These are phyloP conservation scores for Polytrichum formosum DNA, from an alignment of 225 moss, liverwort and hornwort species.

Conservation along the genomic window DNA sequence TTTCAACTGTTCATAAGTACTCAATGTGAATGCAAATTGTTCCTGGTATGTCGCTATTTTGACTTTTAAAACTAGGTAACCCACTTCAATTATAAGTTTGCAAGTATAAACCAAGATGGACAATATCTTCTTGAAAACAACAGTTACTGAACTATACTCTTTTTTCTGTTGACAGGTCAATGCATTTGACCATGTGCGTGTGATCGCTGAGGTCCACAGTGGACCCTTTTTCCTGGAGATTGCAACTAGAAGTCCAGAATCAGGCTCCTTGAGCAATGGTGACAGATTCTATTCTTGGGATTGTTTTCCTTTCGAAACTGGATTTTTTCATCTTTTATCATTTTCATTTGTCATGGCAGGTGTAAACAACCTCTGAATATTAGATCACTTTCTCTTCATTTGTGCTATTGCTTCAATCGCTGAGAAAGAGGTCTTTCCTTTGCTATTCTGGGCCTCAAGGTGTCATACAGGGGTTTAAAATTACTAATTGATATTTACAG, in stretches of 20 bases:
- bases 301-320: not conserved
- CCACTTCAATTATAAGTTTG: no score
- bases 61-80: no score
- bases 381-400: not conserved
- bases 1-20: no score
- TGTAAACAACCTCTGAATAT: not conserved
- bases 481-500: no score
- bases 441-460: no score
- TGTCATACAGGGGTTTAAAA: no score
- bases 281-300: not conserved
- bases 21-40: no score
- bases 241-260: conserved; percentile 22
- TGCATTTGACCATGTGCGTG: conserved; percentile 81
- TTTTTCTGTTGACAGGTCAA: conserved; percentile 52
- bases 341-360: not conserved
- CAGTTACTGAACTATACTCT: not conserved
- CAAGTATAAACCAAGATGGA: no score
- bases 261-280: not conserved
- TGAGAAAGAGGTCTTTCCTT: not conserved
- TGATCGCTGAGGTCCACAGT: conserved; percentile 52
- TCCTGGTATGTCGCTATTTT: no score
- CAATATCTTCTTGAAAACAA: not conserved
- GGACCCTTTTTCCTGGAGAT: conserved; percentile 63
- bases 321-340: not conserved
- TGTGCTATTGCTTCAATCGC: not conserved